phyloP scores from a whole-genome alignment of 305 asterid genomes.

The Fraxinus platypoda region DNA sequence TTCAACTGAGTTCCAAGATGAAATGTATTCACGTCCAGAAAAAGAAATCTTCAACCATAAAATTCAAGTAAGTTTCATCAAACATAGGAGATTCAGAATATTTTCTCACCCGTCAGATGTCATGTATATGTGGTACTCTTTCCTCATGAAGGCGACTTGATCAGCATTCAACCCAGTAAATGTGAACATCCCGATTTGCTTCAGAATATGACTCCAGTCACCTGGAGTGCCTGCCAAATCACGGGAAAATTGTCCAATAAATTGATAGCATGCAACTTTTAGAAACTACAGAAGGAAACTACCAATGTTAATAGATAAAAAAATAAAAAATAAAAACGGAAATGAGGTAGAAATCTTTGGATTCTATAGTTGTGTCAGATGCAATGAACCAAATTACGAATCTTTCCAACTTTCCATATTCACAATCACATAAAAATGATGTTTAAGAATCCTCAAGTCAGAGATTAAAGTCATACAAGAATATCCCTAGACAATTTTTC shows the following conservation, averaged over 20 bases:
- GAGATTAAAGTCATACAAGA: not conserved
- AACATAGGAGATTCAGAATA: not conserved
- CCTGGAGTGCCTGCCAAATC: conserved; percentile 70
- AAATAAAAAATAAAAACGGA: not conserved
- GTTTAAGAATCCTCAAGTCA: not conserved
- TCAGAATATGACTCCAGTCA: conserved; percentile 80
- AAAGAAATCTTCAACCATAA: not conserved
- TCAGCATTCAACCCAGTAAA: conserved; percentile 63
- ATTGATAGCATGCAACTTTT: not conserved
- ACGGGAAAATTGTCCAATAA: not conserved
- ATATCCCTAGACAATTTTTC: not conserved
- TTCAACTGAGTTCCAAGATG: not conserved
- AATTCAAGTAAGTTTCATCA: not conserved
- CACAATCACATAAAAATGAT: not conserved
- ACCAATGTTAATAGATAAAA: not conserved
- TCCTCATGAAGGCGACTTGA: conserved; percentile 75
- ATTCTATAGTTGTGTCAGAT: not conserved
- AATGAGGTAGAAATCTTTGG: not conserved
- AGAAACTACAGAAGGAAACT: not conserved
- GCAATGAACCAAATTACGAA: not conserved
- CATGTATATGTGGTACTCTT: conserved; percentile 79
- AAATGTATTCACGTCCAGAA: not conserved
- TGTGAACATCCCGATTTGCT: conserved; percentile 89
- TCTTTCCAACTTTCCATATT: not conserved
- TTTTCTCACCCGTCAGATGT: conserved; percentile 79